phyloP scores from a whole-genome alignment of 2,329 filamentous ascomycete species.

The Capronia epimyces region DNA sequence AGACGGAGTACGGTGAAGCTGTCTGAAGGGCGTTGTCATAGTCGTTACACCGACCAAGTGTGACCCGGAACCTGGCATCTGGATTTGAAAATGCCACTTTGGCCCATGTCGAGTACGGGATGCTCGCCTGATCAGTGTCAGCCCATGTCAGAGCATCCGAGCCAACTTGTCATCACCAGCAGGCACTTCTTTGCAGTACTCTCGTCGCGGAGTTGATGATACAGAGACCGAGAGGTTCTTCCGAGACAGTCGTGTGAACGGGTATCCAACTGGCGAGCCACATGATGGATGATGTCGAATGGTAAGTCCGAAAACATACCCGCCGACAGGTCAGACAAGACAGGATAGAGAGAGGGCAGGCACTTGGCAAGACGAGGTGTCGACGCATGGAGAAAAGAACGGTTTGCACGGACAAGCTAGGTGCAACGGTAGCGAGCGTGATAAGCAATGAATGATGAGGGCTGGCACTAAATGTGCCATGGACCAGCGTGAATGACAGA shows the following conservation, averaged over 20 bases:
- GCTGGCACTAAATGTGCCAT: background rate
- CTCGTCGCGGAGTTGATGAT: constrained; percentile 49
- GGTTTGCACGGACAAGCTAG: no score
- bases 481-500: background rate
- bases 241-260: constrained; percentile 56
- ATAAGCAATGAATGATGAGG: background rate
- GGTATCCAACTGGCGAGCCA: constrained; percentile 51
- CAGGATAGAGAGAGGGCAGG: background rate
- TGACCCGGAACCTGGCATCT: constrained; percentile 42
- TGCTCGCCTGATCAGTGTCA: constrained; percentile 34
- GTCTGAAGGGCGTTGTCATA: constrained; percentile 50
- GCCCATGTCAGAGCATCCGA: constrained; percentile 8
- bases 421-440: background rate
- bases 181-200: constrained; percentile 55
- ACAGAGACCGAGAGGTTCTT: constrained; percentile 49
- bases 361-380: constrained; percentile 1
- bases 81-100: constrained; percentile 42
- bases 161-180: constrained; percentile 44
- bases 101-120: constrained; percentile 34
- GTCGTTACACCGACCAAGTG: constrained; percentile 55
- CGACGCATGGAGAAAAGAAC: background rate
- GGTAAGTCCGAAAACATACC: constrained; percentile 43
- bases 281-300: constrained; percentile 59
- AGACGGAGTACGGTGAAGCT: constrained; percentile 58
- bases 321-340: background rate